Base-by-base conservation (phyloP, 2,329 filamentous ascomycete species). In the Fusarium hostae region DNA sequence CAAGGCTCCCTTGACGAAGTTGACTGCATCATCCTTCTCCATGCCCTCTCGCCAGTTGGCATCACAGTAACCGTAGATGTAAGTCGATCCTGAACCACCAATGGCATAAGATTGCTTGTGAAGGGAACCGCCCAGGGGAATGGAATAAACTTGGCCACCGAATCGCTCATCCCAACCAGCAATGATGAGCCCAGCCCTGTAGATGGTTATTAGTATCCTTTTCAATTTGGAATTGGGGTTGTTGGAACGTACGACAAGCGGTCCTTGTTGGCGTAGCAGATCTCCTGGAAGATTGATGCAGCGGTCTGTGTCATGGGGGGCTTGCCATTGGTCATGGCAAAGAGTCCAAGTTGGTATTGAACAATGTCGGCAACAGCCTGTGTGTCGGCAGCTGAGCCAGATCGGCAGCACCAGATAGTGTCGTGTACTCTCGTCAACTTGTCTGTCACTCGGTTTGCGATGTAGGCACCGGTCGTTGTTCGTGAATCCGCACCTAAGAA, bases 21-120 rank as follows among this genome's bases (percentile, higher is more conserved):
- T 84, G 73, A 99, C 91, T 2, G 96, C 96, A 70, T 97, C 95
- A 60, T 90, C 87, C 86, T 98, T 94, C 58, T 92, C 94, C 95
- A 99, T 98, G 73, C 90, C 90, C 84, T 98, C 96, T 81, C 87
- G 90, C 96, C 96, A 99, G 87, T 99, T 90, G 63, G 94, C 91
- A 81, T 99, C 95, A 81, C 95, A 98, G 87, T 97, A 98, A 77
- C 96, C 96, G 86, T 98, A 99, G 83, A 99, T 99, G 86, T 99
- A 99, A 69, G 96, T 98, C 76, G 95, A 98, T 44, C 96, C 96
- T 24, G 95, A 98, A 48, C 96, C 96, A 76, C 94, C 95, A 78
- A 99, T 99, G 45, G 96, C 90, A 80, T 98, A 99, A 22, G 95
- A 82, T 82, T 98, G 95, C 87, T 98, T 98, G 90, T 99, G 96